Percentiles rank a stretch among this genome's conserved stretches.
Evolutionary conservation across 2,329 filamentous ascomycete genomes (phyloP).

Genomic region (Leptographium flavum): DNA sequence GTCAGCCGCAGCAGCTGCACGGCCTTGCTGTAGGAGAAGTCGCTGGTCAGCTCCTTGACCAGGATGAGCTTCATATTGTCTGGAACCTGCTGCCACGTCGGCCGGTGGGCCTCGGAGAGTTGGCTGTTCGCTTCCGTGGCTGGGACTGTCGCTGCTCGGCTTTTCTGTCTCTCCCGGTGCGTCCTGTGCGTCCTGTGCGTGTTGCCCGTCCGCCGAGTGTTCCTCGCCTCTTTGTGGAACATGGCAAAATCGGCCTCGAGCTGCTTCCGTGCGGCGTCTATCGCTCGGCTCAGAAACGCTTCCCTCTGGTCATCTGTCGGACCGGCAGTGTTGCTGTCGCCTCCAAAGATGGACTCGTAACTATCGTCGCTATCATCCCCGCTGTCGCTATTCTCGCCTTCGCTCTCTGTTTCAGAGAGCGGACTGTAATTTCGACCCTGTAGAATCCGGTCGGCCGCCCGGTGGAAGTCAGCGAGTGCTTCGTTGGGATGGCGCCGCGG

Average conservation of each 20-base stretch:
- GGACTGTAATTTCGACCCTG: too few species aligned
- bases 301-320: not conserved
- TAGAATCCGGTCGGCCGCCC: constrained; percentile 1
- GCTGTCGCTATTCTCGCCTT: not conserved
- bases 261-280: not conserved
- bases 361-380: not conserved
- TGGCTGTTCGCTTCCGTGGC: too few species aligned
- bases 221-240: not conserved
- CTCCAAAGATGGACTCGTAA: not conserved
- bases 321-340: not conserved
- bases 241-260: not conserved
- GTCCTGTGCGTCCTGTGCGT: too few species aligned
- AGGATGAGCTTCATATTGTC: constrained; percentile 10
- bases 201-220: too few species aligned
- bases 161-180: too few species aligned
- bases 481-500: constrained; percentile 4
- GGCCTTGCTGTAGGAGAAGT: constrained; percentile 1
- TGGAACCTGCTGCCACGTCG: constrained; percentile 5
- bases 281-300: not conserved
- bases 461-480: constrained; percentile 9
- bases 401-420: too few species aligned
- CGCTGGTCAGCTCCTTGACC: constrained; percentile 7
- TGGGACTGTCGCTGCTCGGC: too few species aligned
- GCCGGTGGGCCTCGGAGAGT: too few species aligned
- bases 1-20: constrained; percentile 3